Evolutionary conservation across 2,329 filamentous ascomycete species (phyloP).

Genomic region (Penicillium janthinellum): DNA sequence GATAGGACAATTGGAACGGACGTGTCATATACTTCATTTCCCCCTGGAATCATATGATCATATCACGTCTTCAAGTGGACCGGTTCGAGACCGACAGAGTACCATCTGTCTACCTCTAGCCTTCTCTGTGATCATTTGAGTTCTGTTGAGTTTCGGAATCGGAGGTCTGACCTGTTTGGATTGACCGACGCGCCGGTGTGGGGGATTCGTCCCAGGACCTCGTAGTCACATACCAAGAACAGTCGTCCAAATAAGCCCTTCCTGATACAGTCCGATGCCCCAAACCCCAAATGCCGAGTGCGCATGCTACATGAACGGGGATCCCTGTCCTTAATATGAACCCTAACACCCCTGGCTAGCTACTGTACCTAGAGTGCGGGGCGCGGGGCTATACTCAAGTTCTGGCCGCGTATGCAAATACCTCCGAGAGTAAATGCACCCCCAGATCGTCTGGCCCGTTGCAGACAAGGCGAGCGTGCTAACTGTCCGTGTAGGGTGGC

Average conservation of each 20-base stretch:
- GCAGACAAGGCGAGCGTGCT: slow-evolving; percentile 5
- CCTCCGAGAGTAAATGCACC: slow-evolving; percentile 1
- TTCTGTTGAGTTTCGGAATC: neutral
- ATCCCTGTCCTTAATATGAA: neutral
- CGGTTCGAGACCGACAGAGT: neutral
- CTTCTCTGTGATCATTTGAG: neutral
- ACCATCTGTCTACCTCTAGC: neutral
- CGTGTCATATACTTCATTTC: slow-evolving; percentile 9
- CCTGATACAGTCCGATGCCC: slow-evolving; percentile 1
- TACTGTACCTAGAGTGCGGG: neutral
- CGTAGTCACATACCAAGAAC: neutral
- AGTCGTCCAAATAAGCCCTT: neutral
- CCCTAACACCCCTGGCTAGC: neutral
- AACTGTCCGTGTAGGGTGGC: slow-evolving; percentile 12
- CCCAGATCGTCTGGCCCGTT: slow-evolving; percentile 4
- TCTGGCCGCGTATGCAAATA: neutral
- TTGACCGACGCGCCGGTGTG: neutral
- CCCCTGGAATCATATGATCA: neutral
- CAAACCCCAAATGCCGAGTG: neutral
- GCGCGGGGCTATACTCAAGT: neutral
- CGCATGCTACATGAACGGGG: neutral
- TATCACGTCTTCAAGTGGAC: neutral
- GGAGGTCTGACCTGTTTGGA: neutral
- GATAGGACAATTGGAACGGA: neutral
- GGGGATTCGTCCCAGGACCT: neutral